Evolutionary conservation across 139 green algal species (phyloP).

Genomic region (Spirogloea muscicola): DNA sequence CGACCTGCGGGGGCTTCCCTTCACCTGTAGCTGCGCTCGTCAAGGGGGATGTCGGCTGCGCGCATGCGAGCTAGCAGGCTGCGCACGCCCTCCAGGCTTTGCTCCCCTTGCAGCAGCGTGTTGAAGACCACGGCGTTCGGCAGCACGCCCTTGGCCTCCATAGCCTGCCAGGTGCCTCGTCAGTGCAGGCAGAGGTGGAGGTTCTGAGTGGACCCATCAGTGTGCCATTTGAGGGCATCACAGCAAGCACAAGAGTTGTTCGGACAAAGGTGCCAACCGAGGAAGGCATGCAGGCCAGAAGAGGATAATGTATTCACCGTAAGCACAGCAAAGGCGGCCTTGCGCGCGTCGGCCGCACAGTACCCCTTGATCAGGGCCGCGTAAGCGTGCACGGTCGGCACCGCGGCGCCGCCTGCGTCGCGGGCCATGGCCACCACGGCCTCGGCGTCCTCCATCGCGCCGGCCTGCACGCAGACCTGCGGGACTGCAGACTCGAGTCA

Average conservation of each 20-base stretch:
- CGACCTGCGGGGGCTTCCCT: too few species aligned
- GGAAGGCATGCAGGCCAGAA: too few species aligned
- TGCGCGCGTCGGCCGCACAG: constrained; percentile 14
- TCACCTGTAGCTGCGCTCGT: constrained; percentile 25
- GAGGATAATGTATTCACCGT: constrained; percentile 4
- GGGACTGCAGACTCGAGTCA: too few species aligned
- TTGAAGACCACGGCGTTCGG: constrained; percentile 28
- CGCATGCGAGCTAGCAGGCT: constrained; percentile 6
- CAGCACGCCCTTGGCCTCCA: constrained; percentile 12
- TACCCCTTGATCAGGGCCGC: constrained; percentile 23
- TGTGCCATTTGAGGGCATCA: not conserved
- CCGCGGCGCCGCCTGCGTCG: not conserved
- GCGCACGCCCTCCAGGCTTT: constrained; percentile 20
- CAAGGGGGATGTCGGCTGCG: not conserved
- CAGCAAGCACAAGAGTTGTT: not conserved
- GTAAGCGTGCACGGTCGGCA: constrained; percentile 5
- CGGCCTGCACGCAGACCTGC: constrained; percentile 18
- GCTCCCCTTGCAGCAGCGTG: constrained; percentile 36
- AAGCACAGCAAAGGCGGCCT: constrained; percentile 27
- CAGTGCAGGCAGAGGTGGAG: not conserved
- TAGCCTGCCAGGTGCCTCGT: not conserved
- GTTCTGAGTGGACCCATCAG: not conserved
- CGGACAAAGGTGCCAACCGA: too few species aligned
- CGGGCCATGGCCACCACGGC: not conserved
- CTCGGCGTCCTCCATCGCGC: constrained; percentile 11